phyloP scores from a whole-genome alignment of 2,329 filamentous ascomycete species.

The Aspergillus sp. region DNA sequence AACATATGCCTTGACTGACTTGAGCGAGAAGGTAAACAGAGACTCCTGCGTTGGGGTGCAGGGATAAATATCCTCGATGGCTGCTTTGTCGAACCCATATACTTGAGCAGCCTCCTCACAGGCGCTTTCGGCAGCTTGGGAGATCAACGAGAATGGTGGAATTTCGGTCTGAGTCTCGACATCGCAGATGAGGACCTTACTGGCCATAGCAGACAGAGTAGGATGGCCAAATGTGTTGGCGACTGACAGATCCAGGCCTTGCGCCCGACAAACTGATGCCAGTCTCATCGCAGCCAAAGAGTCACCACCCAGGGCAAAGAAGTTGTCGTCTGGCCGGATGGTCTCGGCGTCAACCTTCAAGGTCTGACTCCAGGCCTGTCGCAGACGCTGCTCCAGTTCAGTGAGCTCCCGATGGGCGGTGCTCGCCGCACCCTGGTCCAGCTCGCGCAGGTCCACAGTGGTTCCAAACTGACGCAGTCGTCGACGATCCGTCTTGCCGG shows the following conservation, averaged over 20 bases:
- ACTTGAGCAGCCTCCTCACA: constrained; percentile 40
- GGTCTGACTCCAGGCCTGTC: constrained; percentile 36
- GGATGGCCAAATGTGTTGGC: constrained; percentile 38
- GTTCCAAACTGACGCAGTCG: constrained; percentile 37
- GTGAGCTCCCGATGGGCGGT: constrained; percentile 28
- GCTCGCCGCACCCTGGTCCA: constrained; percentile 25
- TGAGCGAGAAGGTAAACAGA: constrained; percentile 48
- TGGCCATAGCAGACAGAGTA: constrained; percentile 47
- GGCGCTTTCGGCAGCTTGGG: constrained; percentile 35
- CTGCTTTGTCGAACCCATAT: constrained; percentile 29
- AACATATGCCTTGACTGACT: constrained; percentile 47
- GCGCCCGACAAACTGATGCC: constrained; percentile 32
- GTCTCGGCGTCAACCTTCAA: constrained; percentile 31
- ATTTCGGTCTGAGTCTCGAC: constrained; percentile 28
- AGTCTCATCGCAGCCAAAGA: constrained; percentile 39
- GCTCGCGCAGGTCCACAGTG: constrained; percentile 34
- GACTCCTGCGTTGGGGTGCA: constrained; percentile 47
- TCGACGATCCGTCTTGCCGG: constrained; percentile 49
- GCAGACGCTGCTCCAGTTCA: constrained; percentile 36
- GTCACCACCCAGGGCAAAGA: constrained; percentile 40
- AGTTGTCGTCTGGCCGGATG: constrained; percentile 43
- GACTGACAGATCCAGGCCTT: constrained; percentile 38
- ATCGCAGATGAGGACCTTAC: constrained; percentile 31
- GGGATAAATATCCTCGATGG: constrained; percentile 45
- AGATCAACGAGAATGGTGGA: constrained; percentile 34